These are phyloP conservation scores for Solanum neorickii DNA, from an alignment of 257 asterid species.

Conservation along the genomic window DNA sequence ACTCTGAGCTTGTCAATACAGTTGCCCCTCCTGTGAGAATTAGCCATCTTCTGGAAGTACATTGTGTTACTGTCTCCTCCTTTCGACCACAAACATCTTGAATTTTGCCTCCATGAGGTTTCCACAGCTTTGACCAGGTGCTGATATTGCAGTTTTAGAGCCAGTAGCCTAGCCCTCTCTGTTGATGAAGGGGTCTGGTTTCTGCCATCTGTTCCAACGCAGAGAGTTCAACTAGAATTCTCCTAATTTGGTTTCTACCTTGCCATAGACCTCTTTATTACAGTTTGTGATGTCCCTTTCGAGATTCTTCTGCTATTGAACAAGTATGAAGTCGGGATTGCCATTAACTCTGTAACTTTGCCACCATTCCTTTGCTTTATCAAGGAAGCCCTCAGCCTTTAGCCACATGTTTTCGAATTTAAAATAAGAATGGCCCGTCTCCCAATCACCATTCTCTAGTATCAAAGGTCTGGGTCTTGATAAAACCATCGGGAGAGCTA, in stretches of 20 bases:
- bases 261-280: not conserved
- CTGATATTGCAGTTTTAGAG: not conserved
- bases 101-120: not conserved
- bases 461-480: not conserved
- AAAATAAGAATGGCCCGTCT: not conserved
- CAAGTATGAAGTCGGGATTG: not conserved
- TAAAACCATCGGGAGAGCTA: not conserved
- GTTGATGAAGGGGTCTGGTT: too few relatives aligned
- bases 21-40: not conserved
- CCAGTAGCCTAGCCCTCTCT: not conserved
- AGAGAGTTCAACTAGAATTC: not conserved
- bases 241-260: not conserved
- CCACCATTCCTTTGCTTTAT: not conserved
- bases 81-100: not conserved
- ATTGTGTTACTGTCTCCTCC: not conserved
- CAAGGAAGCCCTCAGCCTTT: not conserved
- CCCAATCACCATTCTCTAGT: not conserved
- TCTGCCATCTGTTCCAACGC: not conserved
- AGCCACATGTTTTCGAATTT: not conserved
- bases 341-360: not conserved
- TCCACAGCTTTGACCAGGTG: not conserved
- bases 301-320: not conserved
- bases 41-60: not conserved
- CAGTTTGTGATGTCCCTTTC: not conserved
- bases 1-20: not conserved